Base-by-base conservation (phyloP, 306 rosid genomes). In the Hippophae tibetana region DNA sequence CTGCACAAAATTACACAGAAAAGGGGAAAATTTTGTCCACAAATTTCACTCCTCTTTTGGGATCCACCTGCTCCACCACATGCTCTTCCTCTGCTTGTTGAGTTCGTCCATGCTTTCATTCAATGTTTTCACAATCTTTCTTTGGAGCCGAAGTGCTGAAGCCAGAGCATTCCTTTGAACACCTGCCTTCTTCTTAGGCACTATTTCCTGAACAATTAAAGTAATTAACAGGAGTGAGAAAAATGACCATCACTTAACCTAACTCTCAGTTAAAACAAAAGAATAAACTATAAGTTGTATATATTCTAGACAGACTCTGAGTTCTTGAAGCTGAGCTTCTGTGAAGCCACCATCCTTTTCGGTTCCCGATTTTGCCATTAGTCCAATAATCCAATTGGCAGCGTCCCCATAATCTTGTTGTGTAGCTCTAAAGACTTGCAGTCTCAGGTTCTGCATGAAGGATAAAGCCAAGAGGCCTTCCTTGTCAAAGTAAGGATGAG, bases 31-130 rank as follows among this genome's bases (percentile, higher is more conserved):
- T 11, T 50, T 42, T 48, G 41, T 58, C 43, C 27, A 25, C 53
- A 46, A 52, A 38, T 56, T 75, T 90, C 81, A 88, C 62, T 92
- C 96, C 81, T 88, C 95, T 66, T 78, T 81, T 56, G 98, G 96
- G 72, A 92, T 92, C 98, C 98, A 92, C 71, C 85, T 85, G 75
- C 86, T 92, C 98, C 98, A 92, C 98, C 98, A 88, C 18, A 87
- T 13, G 68, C 88, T 85, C 83, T 85, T 92, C 79, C 92, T 66
- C 43, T 77, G 74, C 57, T 38, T 64, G 65, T 45, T 83, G 61
- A 92, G 79, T 71, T 92, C 98, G 61, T 83, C 92, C 74, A 92
- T 74, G 79, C 93, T 92, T 83, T 88, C 95, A 52, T 82, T 87
- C 78, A 87, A 61, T 23, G 96, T 92, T 75, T 47, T 85, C 23